Evolutionary conservation across 2,329 filamentous ascomycete genomes (phyloP), one percentile per base, ranked within the genome.

Genomic region (Apiospora hydei): DNA sequence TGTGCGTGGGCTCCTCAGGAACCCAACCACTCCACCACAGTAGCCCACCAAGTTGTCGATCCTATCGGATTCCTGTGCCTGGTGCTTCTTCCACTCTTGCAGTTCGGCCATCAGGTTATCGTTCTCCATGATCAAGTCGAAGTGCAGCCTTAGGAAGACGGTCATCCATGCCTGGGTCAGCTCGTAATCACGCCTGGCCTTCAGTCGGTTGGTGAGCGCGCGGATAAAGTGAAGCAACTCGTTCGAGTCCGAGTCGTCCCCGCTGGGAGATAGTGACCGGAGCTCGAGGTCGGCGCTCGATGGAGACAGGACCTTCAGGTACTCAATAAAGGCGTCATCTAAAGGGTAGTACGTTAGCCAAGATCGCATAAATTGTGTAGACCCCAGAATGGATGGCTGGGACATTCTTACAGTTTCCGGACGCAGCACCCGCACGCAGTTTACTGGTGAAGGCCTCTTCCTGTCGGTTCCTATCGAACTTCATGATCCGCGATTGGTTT

Each of bases 161-260:
- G 93, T 92, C 95, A 99, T 98, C 96, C 96, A 99, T 0, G 95
- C 94, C 82, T 98, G 95, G 21, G 94, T 93, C 51, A 99, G 87
- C 83, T 99, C 96, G 82, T 97, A 99, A 81, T 98, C 96, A 67
- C 89, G 89, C 75, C 92, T 90, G 69, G 89, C 85, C 61, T 85
- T 83, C 70, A 98, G 84, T 16, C 93, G 88, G 70, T 85, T 87
- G 0, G 94, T 97, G 71, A 99, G 83, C 1, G 95, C 95, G n/a
- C 85, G 82, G 69, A 98, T 91, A 79, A 99, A 99, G 70, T 91
- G 87, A 0, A 92, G 85, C 24, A 97, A 84, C 82, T 98, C 96
- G 72, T 92, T 90, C 74, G 89, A 83, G 73, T 87, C 78, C 76
- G 86, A 79, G 71, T 83, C 80, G 83, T 87, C 73, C 14, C 78